phyloP scores from a whole-genome alignment of 1,284 basidiomycete species.

The Tilletia indica region DNA sequence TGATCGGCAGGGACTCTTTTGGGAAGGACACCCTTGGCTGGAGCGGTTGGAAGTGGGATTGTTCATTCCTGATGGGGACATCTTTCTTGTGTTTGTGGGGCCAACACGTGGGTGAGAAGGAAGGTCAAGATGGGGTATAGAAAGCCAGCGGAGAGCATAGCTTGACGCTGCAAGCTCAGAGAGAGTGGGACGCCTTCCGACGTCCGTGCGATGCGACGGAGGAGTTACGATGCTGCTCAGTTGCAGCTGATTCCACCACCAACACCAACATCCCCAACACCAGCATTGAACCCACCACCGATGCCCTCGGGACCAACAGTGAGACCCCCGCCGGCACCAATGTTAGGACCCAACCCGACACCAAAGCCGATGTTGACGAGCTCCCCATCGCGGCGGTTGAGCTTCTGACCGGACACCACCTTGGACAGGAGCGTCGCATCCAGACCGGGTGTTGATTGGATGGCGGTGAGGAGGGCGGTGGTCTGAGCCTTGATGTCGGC shows the following conservation, averaged over 20 bases:
- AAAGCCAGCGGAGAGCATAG: too few relatives aligned
- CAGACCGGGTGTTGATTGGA: too few relatives aligned
- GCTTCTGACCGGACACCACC: background rate
- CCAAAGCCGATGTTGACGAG: background rate
- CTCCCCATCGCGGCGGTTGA: background rate
- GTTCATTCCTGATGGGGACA: too few relatives aligned
- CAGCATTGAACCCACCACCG: constrained; percentile 13
- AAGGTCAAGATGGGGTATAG: too few relatives aligned
- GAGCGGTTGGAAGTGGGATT: too few relatives aligned
- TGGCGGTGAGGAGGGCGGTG: background rate
- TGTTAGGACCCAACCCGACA: background rate
- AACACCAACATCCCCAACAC: background rate
- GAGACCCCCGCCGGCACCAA: background rate
- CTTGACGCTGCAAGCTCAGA: too few relatives aligned
- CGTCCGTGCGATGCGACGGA: background rate
- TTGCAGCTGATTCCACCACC: constrained; percentile 1
- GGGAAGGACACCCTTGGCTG: too few relatives aligned
- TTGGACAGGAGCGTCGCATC: too few relatives aligned
- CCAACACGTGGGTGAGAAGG: too few relatives aligned
- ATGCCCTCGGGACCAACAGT: background rate
- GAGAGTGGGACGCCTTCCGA: too few relatives aligned
- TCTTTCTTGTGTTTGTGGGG: too few relatives aligned
- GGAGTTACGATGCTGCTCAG: background rate
- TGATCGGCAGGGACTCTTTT: too few relatives aligned
- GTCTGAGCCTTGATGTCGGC: background rate